phyloP scores from a whole-genome alignment of 2,329 filamentous ascomycete species.

The Venturia asperata region DNA sequence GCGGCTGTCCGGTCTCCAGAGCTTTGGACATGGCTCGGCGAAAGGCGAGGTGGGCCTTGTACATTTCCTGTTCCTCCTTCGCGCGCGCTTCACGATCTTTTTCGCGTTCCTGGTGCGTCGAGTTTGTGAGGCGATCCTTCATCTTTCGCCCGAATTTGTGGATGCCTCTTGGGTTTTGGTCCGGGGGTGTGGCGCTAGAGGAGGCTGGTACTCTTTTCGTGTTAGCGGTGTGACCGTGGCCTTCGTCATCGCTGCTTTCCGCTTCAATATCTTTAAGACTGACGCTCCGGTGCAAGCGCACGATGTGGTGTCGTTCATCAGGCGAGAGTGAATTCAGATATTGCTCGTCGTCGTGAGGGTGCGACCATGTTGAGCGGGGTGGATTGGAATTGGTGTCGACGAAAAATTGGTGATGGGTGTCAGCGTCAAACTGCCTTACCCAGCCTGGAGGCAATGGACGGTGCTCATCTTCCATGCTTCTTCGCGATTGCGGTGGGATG shows the following conservation, averaged over 20 bases:
- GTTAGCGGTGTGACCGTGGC: constrained; percentile 22
- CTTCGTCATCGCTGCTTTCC: constrained; percentile 43
- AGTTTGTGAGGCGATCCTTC: constrained; percentile 53
- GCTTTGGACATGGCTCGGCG: constrained; percentile 46
- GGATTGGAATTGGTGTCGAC: constrained; percentile 51
- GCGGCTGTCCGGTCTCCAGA: constrained; percentile 48
- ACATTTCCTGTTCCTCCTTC: constrained; percentile 45
- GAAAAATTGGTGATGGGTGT: constrained; percentile 54
- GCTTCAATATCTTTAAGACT: constrained; percentile 37
- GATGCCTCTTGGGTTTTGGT: constrained; percentile 26
- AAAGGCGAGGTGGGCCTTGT: constrained; percentile 45
- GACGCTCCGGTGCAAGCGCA: constrained; percentile 31
- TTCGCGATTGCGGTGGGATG: constrained; percentile 46
- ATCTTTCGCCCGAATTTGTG: constrained; percentile 48
- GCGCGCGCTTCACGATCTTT: constrained; percentile 40
- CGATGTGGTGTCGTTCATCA: constrained; percentile 44
- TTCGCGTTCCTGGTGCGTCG: constrained; percentile 50
- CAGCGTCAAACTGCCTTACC: constrained; percentile 50
- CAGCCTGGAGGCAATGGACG: constrained; percentile 50
- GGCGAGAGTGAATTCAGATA: constrained; percentile 44
- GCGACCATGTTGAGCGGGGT: constrained; percentile 53
- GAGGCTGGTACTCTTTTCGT: constrained; percentile 26
- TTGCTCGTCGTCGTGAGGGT: constrained; percentile 53
- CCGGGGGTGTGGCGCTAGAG: neutral
- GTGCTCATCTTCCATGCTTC: constrained; percentile 56